phyloP scores from a whole-genome alignment of 495 filamentous ascomycete genomes.

The Penicillium cosmopolitanum region DNA sequence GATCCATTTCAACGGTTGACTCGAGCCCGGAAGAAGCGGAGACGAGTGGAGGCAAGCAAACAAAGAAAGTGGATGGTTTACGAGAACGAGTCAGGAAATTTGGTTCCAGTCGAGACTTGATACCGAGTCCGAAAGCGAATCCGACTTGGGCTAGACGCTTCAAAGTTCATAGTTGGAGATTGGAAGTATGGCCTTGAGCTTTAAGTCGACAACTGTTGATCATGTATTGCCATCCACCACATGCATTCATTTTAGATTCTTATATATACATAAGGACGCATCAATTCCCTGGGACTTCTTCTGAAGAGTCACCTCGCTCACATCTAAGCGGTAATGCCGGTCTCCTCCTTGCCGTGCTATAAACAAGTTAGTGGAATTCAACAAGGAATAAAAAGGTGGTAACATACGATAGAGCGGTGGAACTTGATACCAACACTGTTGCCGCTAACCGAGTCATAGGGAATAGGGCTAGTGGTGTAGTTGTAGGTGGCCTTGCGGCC shows the following conservation, averaged over 20 bases:
- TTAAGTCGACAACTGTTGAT: neutral
- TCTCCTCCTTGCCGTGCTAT: conserved; percentile 21
- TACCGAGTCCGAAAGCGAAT: no score
- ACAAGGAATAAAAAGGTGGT: neutral
- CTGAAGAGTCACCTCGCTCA: neutral
- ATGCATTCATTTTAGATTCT: neutral
- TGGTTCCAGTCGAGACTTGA: no score
- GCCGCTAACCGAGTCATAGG: conserved; percentile 38
- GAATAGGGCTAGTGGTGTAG: conserved; percentile 47
- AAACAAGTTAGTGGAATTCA: neutral
- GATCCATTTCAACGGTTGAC: neutral
- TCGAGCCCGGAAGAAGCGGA: neutral
- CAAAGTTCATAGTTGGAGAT: no score
- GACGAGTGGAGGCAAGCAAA: neutral
- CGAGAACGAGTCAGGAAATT: neutral
- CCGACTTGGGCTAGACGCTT: no score
- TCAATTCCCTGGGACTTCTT: neutral
- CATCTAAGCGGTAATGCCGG: conserved; percentile 21
- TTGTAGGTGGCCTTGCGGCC: conserved; percentile 40
- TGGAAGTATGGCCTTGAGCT: neutral
- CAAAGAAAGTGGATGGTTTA: neutral
- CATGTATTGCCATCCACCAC: neutral
- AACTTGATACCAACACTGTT: conserved; percentile 40
- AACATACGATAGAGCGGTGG: conserved; percentile 25
- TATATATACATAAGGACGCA: conserved; percentile 3